These are phyloP conservation scores for Chloropicon primus DNA, from an alignment of 139 green algal species.

Conservation along the genomic window DNA sequence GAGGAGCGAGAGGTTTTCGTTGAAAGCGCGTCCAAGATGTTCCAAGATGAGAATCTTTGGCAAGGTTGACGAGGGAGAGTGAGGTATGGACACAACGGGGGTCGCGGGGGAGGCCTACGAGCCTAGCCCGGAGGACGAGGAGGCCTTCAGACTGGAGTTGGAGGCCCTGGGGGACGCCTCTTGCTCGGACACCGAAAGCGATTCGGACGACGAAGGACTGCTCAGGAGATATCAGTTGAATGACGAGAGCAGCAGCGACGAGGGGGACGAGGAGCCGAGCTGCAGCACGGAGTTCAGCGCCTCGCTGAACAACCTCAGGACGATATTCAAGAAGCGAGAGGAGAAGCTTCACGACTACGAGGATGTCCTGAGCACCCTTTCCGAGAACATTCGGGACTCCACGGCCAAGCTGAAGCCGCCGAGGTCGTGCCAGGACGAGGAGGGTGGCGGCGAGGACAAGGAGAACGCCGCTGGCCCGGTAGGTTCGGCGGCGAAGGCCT, in stretches of 20 bases:
- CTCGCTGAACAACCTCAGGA: not conserved
- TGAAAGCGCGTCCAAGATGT: too few species aligned
- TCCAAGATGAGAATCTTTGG: too few species aligned
- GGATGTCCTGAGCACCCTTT: not conserved
- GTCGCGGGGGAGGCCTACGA: not conserved
- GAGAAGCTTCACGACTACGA: not conserved
- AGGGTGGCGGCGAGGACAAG: not conserved
- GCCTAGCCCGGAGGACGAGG: not conserved
- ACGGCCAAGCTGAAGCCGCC: not conserved
- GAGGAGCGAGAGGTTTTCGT: too few species aligned
- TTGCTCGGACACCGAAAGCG: not conserved
- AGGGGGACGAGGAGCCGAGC: not conserved
- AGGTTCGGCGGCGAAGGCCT: not conserved
- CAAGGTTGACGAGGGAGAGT: too few species aligned
- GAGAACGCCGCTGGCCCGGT: not conserved
- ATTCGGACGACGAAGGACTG: not conserved
- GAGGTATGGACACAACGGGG: too few species aligned
- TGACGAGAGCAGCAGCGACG: not conserved
- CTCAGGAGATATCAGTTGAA: too few species aligned
- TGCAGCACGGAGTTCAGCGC: not conserved
- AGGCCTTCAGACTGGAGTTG: not conserved
- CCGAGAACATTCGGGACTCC: not conserved
- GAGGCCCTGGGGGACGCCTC: not conserved
- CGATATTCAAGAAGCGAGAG: not conserved
- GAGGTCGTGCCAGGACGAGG: not conserved